A percentile compares a stretch with the other conserved stretches of the same genome.
These are phyloP conservation scores for Pseudopediastrum boryanum DNA, from an alignment of 139 green algal species.

Conservation along the genomic window DNA sequence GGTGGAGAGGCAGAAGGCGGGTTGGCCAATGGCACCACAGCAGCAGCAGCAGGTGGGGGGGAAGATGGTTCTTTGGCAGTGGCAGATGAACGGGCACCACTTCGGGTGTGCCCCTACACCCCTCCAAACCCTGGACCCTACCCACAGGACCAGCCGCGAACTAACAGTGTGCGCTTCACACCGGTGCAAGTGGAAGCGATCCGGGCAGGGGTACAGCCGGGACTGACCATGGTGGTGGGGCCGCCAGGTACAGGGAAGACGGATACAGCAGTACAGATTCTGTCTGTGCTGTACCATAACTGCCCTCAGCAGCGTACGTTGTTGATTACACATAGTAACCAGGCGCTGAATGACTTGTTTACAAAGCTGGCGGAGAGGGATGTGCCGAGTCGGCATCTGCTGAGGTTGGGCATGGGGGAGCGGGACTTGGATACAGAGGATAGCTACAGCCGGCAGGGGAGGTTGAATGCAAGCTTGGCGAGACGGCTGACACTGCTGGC, in stretches of 20 bases:
- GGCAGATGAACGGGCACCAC: slow-evolving; percentile 18
- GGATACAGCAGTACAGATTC: slow-evolving; percentile 90
- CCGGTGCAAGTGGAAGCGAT: slow-evolving; percentile 68
- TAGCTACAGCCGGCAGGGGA: slow-evolving; percentile 85
- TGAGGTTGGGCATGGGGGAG: slow-evolving; percentile 95
- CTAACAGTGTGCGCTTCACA: slow-evolving; percentile 95
- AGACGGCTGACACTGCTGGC: slow-evolving; percentile 89
- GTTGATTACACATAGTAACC: slow-evolving; percentile 98
- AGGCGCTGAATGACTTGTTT: slow-evolving; percentile 97
- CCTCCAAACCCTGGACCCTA: slow-evolving; percentile 88
- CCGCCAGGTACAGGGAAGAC: slow-evolving; percentile 98
- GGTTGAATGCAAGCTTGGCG: slow-evolving; percentile 96
- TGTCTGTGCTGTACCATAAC: slow-evolving; percentile 92
- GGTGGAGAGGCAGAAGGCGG: no score
- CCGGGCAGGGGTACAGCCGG: slow-evolving; percentile 39
- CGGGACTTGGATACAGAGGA: slow-evolving; percentile 88
- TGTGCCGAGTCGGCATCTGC: slow-evolving; percentile 83
- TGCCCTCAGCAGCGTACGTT: slow-evolving; percentile 90
- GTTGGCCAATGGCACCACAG: no score
- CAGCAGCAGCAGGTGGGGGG: not conserved
- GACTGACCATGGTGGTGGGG: slow-evolving; percentile 96
- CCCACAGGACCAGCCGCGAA: slow-evolving; percentile 77
- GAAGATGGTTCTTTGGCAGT: not conserved
- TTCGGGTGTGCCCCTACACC: slow-evolving; percentile 81
- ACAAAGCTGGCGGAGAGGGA: slow-evolving; percentile 91